phyloP scores from a whole-genome alignment of 1,284 basidiomycete genomes.

The Coniferiporia weirii region DNA sequence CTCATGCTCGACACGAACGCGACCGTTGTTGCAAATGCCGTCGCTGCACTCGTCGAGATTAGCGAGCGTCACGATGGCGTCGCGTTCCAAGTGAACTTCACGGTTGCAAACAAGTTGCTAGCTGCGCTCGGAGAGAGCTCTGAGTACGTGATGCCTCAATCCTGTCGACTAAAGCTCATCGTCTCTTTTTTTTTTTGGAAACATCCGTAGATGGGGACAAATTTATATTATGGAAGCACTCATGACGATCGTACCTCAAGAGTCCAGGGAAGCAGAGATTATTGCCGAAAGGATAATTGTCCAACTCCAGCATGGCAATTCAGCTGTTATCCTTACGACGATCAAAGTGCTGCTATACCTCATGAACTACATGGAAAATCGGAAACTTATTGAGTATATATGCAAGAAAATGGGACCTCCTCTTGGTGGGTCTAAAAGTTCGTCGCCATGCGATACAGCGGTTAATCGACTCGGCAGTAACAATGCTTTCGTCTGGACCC shows the following conservation, averaged over 20 bases:
- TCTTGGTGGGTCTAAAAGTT: slow-evolving; percentile 52
- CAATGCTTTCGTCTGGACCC: slow-evolving; percentile 90
- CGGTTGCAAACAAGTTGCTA: slow-evolving; percentile 80
- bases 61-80: slow-evolving; percentile 88
- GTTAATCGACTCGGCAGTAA: slow-evolving; percentile 50
- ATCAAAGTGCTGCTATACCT: slow-evolving; percentile 95
- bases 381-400: slow-evolving; percentile 79
- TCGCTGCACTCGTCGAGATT: slow-evolving; percentile 90
- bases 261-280: slow-evolving; percentile 84
- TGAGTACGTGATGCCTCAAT: slow-evolving; percentile 53
- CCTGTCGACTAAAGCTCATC: slow-evolving; percentile 4
- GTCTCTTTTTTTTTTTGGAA: slow-evolving; percentile 8
- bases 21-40: slow-evolving; percentile 92
- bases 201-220: slow-evolving; percentile 83
- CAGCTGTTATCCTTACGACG: slow-evolving; percentile 90
- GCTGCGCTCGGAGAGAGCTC: slow-evolving; percentile 85
- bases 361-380: slow-evolving; percentile 98
- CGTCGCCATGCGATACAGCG: not conserved
- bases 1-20: slow-evolving; percentile 91
- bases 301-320: slow-evolving; percentile 89
- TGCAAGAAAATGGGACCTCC: slow-evolving; percentile 98
- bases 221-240: slow-evolving; percentile 97
- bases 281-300: slow-evolving; percentile 92
- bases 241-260: slow-evolving; percentile 88
- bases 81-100: slow-evolving; percentile 79